Conservation (phyloP, 345 rosid species). For the Lagerstroemia speciosa region DNA sequence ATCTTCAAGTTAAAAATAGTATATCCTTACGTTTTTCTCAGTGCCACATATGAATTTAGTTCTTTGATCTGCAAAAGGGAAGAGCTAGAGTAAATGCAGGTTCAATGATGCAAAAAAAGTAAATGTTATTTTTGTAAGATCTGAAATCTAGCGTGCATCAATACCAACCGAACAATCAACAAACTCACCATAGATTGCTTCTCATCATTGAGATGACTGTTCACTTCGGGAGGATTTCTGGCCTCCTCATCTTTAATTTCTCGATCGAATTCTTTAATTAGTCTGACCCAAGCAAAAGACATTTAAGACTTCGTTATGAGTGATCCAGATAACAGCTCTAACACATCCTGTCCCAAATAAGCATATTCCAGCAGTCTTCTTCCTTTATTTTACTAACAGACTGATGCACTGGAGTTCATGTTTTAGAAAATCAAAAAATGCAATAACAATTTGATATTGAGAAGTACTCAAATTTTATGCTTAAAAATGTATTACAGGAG, state of each 20-base stretch:
- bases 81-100: background rate
- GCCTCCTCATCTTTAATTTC: conserved; percentile 81
- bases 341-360: background rate
- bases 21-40: conserved; percentile 80
- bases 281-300: conserved; percentile 32
- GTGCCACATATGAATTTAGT: conserved; percentile 82
- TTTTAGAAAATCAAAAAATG: background rate
- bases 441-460: background rate
- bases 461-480: background rate
- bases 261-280: conserved; percentile 86
- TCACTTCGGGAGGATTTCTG: conserved; percentile 68
- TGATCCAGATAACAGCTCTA: background rate
- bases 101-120: background rate
- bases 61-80: conserved; percentile 70
- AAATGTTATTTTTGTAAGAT: background rate
- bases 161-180: background rate
- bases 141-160: background rate
- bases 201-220: conserved; percentile 85
- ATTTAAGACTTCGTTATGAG: background rate
- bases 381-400: background rate
- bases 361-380: background rate
- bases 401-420: background rate
- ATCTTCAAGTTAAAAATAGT: conserved; percentile 3
- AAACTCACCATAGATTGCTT: conserved; percentile 89
- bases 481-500: background rate